These are phyloP conservation scores for Trichophyton equinum DNA, from an alignment of 2,329 filamentous ascomycete genomes.

Conservation along the genomic window DNA sequence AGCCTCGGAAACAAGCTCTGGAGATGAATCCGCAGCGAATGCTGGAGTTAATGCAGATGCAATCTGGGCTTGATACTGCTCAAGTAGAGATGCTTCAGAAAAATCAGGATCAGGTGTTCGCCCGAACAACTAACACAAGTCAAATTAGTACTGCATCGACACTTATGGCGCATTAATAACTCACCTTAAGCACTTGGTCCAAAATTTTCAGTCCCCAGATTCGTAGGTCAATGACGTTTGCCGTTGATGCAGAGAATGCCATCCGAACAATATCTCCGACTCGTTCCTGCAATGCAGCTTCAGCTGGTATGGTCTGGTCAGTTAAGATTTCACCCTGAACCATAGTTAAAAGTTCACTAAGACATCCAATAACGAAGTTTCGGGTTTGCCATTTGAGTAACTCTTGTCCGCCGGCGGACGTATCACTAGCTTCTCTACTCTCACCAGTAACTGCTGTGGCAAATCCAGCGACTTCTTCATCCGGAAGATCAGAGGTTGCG, in stretches of 20 bases:
- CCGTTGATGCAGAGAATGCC: slow-evolving; percentile 94
- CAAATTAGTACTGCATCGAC: slow-evolving; percentile 7
- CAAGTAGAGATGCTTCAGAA: slow-evolving; percentile 86
- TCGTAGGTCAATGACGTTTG: slow-evolving; percentile 76
- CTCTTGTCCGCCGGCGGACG: slow-evolving; percentile 56
- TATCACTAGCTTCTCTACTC: slow-evolving; percentile 43
- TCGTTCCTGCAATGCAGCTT: slow-evolving; percentile 64
- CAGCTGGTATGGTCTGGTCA: slow-evolving; percentile 65
- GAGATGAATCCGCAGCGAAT: slow-evolving; percentile 89
- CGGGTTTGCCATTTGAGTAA: slow-evolving; percentile 89
- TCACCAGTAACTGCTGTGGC: slow-evolving; percentile 58
- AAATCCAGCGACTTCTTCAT: slow-evolving; percentile 95
- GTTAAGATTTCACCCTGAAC: slow-evolving; percentile 66
- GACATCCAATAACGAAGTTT: slow-evolving; percentile 81
- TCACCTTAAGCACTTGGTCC: slow-evolving; percentile 68
- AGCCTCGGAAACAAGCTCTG: slow-evolving; percentile 87
- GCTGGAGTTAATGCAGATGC: slow-evolving; percentile 91
- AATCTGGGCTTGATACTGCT: slow-evolving; percentile 98
- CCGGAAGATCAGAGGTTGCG: slow-evolving; percentile 62
- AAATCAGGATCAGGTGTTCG: slow-evolving; percentile 94
- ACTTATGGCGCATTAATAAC: background rate
- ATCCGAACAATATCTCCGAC: slow-evolving; percentile 91
- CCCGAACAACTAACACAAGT: slow-evolving; percentile 58
- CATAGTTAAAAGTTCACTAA: slow-evolving; percentile 68
- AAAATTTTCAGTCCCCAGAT: slow-evolving; percentile 90